Evolutionary conservation across 345 rosid genomes (phyloP).

Genomic region (Physaria fendleri): DNA sequence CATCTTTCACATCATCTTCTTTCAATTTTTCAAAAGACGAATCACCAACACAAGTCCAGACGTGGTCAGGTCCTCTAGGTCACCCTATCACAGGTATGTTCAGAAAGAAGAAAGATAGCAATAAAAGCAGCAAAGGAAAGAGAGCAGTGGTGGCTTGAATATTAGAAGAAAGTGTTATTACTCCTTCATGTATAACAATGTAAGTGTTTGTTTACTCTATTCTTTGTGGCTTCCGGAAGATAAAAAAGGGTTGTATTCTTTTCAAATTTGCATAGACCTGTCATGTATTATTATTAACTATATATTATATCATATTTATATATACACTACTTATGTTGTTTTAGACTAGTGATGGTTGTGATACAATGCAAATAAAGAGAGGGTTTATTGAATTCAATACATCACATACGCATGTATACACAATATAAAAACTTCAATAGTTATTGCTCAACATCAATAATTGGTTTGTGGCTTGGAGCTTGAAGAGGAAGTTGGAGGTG

Average conservation of each 20-base stretch:
- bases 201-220: slow-evolving; percentile 17
- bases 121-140: slow-evolving; percentile 30
- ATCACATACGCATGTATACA: too few species aligned
- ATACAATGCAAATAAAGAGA: not conserved
- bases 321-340: slow-evolving; percentile 1
- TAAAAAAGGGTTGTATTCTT: slow-evolving; percentile 26
- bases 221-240: slow-evolving; percentile 15
- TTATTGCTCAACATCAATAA: too few species aligned
- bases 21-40: slow-evolving; percentile 56
- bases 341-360: not conserved
- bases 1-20: slow-evolving; percentile 64
- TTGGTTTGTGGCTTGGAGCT: not conserved
- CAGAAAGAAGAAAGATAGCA: slow-evolving; percentile 26
- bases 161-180: slow-evolving; percentile 10
- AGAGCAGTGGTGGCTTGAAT: slow-evolving; percentile 28
- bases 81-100: slow-evolving; percentile 29
- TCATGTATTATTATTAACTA: slow-evolving; percentile 25
- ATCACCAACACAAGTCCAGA: slow-evolving; percentile 47
- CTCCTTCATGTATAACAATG: slow-evolving; percentile 16
- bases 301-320: slow-evolving; percentile 8
- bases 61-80: slow-evolving; percentile 96
- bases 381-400: too few species aligned
- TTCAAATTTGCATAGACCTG: slow-evolving; percentile 26
- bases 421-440: too few species aligned
- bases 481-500: not conserved